Percentiles rank a stretch among this genome's conserved stretches.
Evolutionary conservation across 345 rosid species (phyloP).

Genomic region (Stellera chamaejasme): DNA sequence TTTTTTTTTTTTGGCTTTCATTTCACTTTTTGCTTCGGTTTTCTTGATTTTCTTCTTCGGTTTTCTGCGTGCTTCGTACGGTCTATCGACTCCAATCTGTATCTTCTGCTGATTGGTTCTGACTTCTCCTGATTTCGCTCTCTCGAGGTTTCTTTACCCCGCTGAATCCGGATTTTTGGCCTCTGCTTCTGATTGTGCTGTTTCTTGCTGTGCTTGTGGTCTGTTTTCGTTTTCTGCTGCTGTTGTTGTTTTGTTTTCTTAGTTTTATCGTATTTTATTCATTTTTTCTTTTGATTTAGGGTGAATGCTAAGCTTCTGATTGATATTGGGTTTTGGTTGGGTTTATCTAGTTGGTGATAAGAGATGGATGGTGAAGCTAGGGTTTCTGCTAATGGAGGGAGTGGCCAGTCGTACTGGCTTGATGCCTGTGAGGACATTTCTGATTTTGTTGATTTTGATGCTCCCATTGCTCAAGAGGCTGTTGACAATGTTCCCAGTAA

Average conservation of each 20-base stretch:
- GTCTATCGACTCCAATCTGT: conserved; percentile 76
- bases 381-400: conserved; percentile 25
- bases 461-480: conserved; percentile 39
- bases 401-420: conserved; percentile 72
- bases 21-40: conserved; percentile 22
- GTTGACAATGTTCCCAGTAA: conserved; percentile 32
- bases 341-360: background rate
- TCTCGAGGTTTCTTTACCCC: conserved; percentile 13
- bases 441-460: conserved; percentile 60
- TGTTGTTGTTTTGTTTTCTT: background rate
- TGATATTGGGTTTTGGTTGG: background rate
- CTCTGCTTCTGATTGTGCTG: background rate
- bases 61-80: conserved; percentile 66
- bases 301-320: background rate
- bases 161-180: conserved; percentile 6
- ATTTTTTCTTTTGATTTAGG: conserved; percentile 1
- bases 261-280: background rate
- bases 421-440: conserved; percentile 86
- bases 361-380: conserved; percentile 45
- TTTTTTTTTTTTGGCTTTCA: conserved; percentile 3
- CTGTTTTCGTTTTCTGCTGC: background rate
- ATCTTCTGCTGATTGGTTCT: conserved; percentile 11
- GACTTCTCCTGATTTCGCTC: conserved; percentile 1
- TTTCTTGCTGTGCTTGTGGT: background rate
- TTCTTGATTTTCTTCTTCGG: conserved; percentile 26